phyloP scores from a whole-genome alignment of 768 basidiomycete genomes.

The Xerocomellus dryophilus region DNA sequence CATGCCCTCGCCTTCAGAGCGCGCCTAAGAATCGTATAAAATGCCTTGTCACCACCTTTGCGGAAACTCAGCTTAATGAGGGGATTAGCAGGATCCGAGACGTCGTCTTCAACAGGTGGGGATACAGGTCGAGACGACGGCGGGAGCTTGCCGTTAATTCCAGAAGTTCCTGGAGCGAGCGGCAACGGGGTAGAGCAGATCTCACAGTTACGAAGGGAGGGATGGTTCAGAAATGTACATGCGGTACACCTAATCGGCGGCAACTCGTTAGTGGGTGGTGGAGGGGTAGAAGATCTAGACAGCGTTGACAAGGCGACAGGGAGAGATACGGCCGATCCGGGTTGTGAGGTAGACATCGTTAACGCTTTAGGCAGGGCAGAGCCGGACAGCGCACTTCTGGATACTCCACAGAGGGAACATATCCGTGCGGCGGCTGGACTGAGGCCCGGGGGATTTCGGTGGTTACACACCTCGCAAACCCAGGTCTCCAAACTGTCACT shows the following conservation, averaged over 20 bases:
- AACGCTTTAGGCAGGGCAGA: slow-evolving; percentile 27
- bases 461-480: slow-evolving; percentile 89
- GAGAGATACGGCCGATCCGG: slow-evolving; percentile 36
- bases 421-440: slow-evolving; percentile 65
- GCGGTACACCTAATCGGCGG: slow-evolving; percentile 66
- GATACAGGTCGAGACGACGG: slow-evolving; percentile 65
- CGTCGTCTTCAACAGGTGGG: slow-evolving; percentile 32
- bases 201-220: slow-evolving; percentile 71
- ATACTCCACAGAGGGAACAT: slow-evolving; percentile 83
- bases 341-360: slow-evolving; percentile 40
- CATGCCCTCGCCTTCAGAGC: slow-evolving; percentile 70
- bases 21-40: slow-evolving; percentile 74
- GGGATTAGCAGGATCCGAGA: slow-evolving; percentile 33
- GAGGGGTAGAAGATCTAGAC: slow-evolving; percentile 19
- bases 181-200: slow-evolving; percentile 78
- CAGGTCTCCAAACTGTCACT: slow-evolving; percentile 53
- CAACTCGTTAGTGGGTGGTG: slow-evolving; percentile 16
- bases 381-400: slow-evolving; percentile 42
- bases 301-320: slow-evolving; percentile 22
- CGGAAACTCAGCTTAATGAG: slow-evolving; percentile 86
- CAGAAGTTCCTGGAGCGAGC: slow-evolving; percentile 13
- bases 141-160: slow-evolving; percentile 50
- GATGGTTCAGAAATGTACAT: slow-evolving; percentile 92
- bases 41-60: slow-evolving; percentile 81
- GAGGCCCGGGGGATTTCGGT: slow-evolving; percentile 72